phyloP scores from a whole-genome alignment of 2,329 filamentous ascomycete species.

The Colletotrichum cereale region DNA sequence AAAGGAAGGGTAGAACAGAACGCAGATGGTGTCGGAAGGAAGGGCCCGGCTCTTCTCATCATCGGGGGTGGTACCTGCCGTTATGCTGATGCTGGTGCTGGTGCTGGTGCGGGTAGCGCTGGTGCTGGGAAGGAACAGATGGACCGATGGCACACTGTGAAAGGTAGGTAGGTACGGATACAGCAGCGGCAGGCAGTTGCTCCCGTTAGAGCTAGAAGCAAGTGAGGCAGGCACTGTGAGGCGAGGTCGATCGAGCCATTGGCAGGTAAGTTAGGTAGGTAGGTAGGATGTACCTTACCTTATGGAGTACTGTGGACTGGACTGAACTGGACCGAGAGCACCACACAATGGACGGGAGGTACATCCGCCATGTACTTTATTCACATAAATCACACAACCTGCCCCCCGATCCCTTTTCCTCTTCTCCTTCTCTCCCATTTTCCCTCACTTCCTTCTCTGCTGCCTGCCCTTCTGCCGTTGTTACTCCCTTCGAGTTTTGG shows the following conservation, averaged over 20 bases:
- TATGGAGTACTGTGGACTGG: background rate
- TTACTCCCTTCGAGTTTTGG: constrained; percentile 6
- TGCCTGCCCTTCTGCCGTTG: constrained; percentile 28
- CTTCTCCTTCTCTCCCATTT: constrained; percentile 24
- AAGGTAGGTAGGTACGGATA: background rate
- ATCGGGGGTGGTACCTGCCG: constrained; percentile 14
- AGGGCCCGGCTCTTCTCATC: constrained; percentile 2
- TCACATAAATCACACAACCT: constrained; percentile 40
- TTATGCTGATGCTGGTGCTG: constrained; percentile 8
- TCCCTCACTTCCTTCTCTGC: constrained; percentile 30
- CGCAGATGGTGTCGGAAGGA: constrained; percentile 4
- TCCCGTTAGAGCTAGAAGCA: too few relatives aligned
- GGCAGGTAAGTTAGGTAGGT: constrained; percentile 3
- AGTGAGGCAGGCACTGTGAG: constrained; percentile 20
- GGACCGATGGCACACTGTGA: constrained; percentile 12
- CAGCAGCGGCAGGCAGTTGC: background rate
- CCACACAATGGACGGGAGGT: constrained; percentile 13
- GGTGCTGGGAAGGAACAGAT: background rate
- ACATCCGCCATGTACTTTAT: constrained; percentile 28
- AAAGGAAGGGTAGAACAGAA: background rate
- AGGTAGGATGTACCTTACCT: background rate
- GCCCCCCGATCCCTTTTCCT: constrained; percentile 33
- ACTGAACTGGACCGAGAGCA: too few relatives aligned
- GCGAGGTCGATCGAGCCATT: constrained; percentile 11
- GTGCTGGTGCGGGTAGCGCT: background rate